These are phyloP conservation scores for Elaeis guineensis DNA, from an alignment of 176 grass and related monocot genomes.

Conservation along the genomic window DNA sequence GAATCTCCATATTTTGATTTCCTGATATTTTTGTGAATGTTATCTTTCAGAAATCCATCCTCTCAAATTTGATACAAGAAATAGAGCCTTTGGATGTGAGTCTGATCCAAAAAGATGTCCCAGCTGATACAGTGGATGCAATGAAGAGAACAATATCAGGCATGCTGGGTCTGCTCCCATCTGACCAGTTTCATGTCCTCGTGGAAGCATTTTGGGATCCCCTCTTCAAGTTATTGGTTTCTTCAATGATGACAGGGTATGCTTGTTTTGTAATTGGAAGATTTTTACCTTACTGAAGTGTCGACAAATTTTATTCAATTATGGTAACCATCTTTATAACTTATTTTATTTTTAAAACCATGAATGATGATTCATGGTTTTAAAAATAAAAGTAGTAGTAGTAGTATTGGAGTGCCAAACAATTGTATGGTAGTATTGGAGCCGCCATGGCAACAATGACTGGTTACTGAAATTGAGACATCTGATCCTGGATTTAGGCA, in stretches of 20 bases:
- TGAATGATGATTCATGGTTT: too few species aligned
- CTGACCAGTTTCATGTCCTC: slow-evolving; percentile 84
- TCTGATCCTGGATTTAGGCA: too few species aligned
- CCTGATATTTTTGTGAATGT: background rate
- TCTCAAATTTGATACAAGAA: slow-evolving; percentile 91
- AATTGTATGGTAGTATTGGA: too few species aligned
- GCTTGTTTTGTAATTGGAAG: background rate
- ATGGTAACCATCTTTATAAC: too few species aligned
- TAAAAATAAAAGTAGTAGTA: too few species aligned
- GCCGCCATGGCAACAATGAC: too few species aligned
- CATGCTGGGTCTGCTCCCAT: slow-evolving; percentile 92
- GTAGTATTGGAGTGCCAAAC: too few species aligned
- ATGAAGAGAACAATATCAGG: slow-evolving; percentile 98
- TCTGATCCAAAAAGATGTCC: slow-evolving; percentile 85
- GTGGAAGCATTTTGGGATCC: slow-evolving; percentile 86
- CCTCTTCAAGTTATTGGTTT: slow-evolving; percentile 89
- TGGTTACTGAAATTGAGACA: too few species aligned
- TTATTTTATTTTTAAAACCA: too few species aligned
- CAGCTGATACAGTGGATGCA: slow-evolving; percentile 79
- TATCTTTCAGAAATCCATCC: slow-evolving; percentile 59
- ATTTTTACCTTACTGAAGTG: too few species aligned
- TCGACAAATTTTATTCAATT: too few species aligned
- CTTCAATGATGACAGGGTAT: slow-evolving; percentile 98
- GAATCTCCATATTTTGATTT: slow-evolving; percentile 11
- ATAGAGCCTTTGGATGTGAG: slow-evolving; percentile 88